Percentiles rank a stretch among this genome's conserved stretches.
Conservation (phyloP, 345 rosid genomes). For the Moricandia arvensis region DNA sequence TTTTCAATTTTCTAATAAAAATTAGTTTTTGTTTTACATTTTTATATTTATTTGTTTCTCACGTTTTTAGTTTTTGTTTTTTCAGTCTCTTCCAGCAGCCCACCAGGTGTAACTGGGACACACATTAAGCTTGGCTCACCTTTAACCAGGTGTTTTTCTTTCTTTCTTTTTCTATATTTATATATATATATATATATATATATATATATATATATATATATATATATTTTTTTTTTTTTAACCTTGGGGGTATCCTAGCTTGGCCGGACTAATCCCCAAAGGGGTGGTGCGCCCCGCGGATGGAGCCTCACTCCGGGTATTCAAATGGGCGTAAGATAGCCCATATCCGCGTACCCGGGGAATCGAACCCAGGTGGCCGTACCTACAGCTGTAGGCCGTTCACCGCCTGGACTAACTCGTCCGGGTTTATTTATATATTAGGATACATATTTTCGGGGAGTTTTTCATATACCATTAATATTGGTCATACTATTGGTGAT, state of each 20-base stretch:
- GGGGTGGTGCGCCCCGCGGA: too few species aligned
- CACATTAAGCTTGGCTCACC: constrained; percentile 26
- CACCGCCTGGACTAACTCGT: too few species aligned
- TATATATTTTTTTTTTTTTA: too few species aligned
- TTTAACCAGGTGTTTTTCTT: constrained; percentile 33
- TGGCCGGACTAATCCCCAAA: too few species aligned
- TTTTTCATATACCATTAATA: neutral
- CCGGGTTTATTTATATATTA: neutral
- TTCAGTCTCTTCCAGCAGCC: constrained; percentile 33
- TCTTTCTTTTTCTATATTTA: neutral
- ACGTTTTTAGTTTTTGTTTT: neutral
- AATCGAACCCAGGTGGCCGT: too few species aligned
- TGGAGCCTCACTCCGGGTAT: too few species aligned
- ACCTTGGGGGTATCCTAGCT: too few species aligned
- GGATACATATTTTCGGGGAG: neutral
- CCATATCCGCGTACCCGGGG: too few species aligned
- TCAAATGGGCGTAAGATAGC: too few species aligned
- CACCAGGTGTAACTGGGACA: constrained; percentile 30
- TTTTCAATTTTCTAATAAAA: neutral
- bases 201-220: too few species aligned
- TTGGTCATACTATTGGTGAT: neutral
- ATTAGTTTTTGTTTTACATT: neutral
- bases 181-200: too few species aligned
- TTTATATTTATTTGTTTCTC: neutral
- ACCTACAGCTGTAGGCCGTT: too few species aligned